Evolutionary conservation across 2,329 filamentous ascomycete genomes (phyloP).

Genomic region (Neofusicoccum sp.): DNA sequence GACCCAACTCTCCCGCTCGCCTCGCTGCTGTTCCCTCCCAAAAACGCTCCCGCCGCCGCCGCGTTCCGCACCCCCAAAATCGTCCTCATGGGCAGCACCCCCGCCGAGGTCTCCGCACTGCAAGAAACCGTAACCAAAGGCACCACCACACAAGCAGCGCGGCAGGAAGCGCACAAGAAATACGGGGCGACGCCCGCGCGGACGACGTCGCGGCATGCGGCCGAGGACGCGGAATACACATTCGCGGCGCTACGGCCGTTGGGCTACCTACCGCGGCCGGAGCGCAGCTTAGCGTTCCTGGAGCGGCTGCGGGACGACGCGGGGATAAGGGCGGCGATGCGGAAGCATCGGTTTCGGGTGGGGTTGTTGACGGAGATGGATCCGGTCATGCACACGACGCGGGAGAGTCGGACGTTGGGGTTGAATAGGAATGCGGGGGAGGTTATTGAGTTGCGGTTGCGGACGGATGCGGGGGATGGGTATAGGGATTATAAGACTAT

Average conservation of each 20-base stretch:
- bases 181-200: constrained; percentile 41
- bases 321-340: constrained; percentile 82
- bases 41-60: too few species aligned
- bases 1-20: constrained; percentile 54
- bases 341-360: constrained; percentile 79
- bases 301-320: constrained; percentile 75
- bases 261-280: constrained; percentile 71
- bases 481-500: constrained; percentile 93
- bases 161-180: constrained; percentile 31
- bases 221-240: constrained; percentile 69
- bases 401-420: constrained; percentile 78
- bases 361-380: constrained; percentile 94
- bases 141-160: constrained; percentile 39
- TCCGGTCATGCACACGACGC: constrained; percentile 76
- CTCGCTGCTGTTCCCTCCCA: too few species aligned
- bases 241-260: constrained; percentile 78
- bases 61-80: constrained; percentile 59
- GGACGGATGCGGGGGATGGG: constrained; percentile 93
- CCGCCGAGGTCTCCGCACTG: constrained; percentile 58
- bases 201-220: constrained; percentile 41
- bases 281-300: constrained; percentile 69
- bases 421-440: constrained; percentile 85
- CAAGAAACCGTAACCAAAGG: constrained; percentile 33
- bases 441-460: constrained; percentile 82
- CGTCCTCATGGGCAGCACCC: constrained; percentile 63